Base-by-base conservation (phyloP, 805 yeast genomes). In the Scheffersomyces lignosus region DNA sequence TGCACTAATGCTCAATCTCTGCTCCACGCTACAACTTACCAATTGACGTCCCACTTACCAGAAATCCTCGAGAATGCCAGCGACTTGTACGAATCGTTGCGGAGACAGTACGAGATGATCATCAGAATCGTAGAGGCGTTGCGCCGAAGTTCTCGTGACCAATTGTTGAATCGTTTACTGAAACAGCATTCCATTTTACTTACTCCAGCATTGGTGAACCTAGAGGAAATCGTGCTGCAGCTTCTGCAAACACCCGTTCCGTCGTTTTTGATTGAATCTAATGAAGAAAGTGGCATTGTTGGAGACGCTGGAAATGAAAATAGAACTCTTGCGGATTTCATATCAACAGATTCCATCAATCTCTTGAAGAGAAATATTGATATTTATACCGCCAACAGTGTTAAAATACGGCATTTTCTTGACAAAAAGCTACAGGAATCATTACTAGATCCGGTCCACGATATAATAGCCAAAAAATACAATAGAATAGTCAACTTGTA, bases 1-100 rank as follows among this genome's bases (percentile, higher is more conserved):
- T 66, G 71, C 33, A 41, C 65, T 2, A 49, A 45, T 18, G 71
- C 73, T 1, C 69, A 64, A 30, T 38, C 40, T 1, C 56, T 54
- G 54, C 47, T 68, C 5, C 54, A 54, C 24, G 38, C 43, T 10
- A 56, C 62, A 1, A 33, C 44, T 3, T 49, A 47, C 31, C 52
- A 52, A 29, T 47, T 66, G 18, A 41, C 51, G 12, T 41, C 36
- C 8, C 46, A 43, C 6, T 37, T 66, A 13, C 62, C 70, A 3
- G 42, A 40, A n/a, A 44, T 45, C 33, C 30, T 62, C 7, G 43
- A 40, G n/a, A 47, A 44, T 8, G 47, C 50, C 1, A 37, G 41
- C 16, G 33, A 39, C 8, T 31, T 47, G 20, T 36, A 41, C 15
- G 56, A 51, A 4, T 29, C 45, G 4, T 34, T 49, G 9, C 49